These are phyloP conservation scores for Lyophyllum semitale DNA, from an alignment of 768 basidiomycete genomes.

Conservation along the genomic window DNA sequence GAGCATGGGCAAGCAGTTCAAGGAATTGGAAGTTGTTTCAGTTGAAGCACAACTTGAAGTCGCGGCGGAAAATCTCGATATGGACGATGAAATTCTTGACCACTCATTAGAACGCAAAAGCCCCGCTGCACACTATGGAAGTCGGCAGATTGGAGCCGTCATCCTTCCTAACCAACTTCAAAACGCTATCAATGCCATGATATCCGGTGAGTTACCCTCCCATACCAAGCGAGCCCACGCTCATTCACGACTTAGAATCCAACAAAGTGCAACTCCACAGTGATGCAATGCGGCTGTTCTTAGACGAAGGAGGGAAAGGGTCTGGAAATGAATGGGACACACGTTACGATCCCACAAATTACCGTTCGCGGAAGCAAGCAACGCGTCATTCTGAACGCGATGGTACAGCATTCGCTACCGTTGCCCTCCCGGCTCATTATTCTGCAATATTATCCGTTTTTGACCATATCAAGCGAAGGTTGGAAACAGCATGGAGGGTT, in stretches of 20 bases:
- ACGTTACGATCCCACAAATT: slow-evolving; percentile 50
- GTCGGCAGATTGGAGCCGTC: slow-evolving; percentile 69
- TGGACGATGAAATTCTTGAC: slow-evolving; percentile 28
- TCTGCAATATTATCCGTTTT: slow-evolving; percentile 79
- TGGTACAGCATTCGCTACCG: slow-evolving; percentile 81
- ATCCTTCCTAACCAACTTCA: slow-evolving; percentile 74
- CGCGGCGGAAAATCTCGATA: slow-evolving; percentile 27
- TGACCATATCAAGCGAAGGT: slow-evolving; percentile 59
- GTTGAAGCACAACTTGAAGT: slow-evolving; percentile 35
- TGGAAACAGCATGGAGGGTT: slow-evolving; percentile 63
- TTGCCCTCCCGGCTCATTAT: slow-evolving; percentile 87
- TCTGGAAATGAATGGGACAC: slow-evolving; percentile 51
- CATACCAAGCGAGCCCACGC: slow-evolving; percentile 2
- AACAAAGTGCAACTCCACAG: slow-evolving; percentile 66
- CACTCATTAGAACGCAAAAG: slow-evolving; percentile 55
- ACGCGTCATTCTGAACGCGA: slow-evolving; percentile 65
- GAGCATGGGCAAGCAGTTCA: slow-evolving; percentile 29
- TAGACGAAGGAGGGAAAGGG: slow-evolving; percentile 29
- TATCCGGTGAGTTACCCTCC: slow-evolving; percentile 51
- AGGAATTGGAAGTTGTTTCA: slow-evolving; percentile 59
- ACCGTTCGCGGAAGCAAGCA: slow-evolving; percentile 61
- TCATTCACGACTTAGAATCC: slow-evolving; percentile 43
- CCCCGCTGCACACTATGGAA: slow-evolving; percentile 82
- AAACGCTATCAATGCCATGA: slow-evolving; percentile 62
- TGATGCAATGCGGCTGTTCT: slow-evolving; percentile 75